Base-by-base conservation (phyloP, 495 filamentous ascomycete genomes). In the Talaromyces stipitatus region DNA sequence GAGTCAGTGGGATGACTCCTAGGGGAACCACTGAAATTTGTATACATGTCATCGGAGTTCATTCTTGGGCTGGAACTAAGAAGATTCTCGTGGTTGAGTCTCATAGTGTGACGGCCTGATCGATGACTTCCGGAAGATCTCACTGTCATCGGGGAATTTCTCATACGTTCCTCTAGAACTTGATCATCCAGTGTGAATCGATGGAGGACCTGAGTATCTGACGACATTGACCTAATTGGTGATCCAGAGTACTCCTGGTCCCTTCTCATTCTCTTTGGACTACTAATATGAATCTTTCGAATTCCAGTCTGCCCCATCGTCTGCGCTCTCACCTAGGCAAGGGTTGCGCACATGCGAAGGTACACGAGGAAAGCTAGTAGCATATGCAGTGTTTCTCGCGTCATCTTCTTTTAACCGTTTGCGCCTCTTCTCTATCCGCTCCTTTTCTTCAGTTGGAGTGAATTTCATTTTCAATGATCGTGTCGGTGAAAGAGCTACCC, bases 101-200 rank as follows among this genome's bases (percentile, higher is more conserved):
- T 16, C 20, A 14, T 5, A 9, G 16, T 2, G n/a, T 9, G 6
- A 45, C 11, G 23, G 14, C 14, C 24, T 14, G n/a, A 26, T 20
- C 3, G 20, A 26, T 30, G 54, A 45, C n/a, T 33, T n/a, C 14
- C n/a, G 16, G 48, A 26, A 12, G 22, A 54, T 54, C 26, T 8
- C 6, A 18, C 14, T 41, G 20, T 30, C 11, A 20, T 28, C 24
- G 28, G 48, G 10, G 54, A 56, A 28, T 48, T 29, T 16, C 18
- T 45, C 28, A 32, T 18, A 5, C 28, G n/a, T 36, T 57, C 55
- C 10, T 12, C 55, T 20, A 51, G 16, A 4, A 57, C 24, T 20
- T 57, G 55, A 22, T 57, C 55, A 57, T 57, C 55, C 24, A 57
- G 28, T 6, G 55, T 57, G 55, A 57, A 57, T 8, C 55, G 36